A percentile compares a stretch with the other conserved stretches of the same genome.
Evolutionary conservation across 164 flowering plant species (phyloP).

Genomic region (Nymphaea colorata): DNA sequence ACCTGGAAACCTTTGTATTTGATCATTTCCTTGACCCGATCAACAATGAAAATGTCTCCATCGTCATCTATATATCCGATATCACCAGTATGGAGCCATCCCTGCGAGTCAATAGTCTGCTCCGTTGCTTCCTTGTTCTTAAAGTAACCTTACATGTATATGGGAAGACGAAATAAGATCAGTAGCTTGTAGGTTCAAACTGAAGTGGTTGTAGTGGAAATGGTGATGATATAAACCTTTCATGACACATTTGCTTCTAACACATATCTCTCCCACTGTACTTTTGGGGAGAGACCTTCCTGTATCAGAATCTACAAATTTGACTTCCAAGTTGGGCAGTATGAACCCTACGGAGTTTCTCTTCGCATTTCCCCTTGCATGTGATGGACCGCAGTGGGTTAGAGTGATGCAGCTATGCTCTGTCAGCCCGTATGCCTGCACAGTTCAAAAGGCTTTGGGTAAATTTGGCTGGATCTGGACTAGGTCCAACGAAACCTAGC

Average conservation of each 20-base stretch:
- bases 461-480: background rate
- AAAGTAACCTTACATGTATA: conserved; percentile 49
- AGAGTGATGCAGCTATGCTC: conserved; percentile 98
- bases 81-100: conserved; percentile 99
- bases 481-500: background rate
- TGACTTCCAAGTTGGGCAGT: conserved; percentile 83
- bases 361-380: conserved; percentile 41
- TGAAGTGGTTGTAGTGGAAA: background rate
- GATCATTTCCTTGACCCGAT: conserved; percentile 91
- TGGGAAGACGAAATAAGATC: too few relatives aligned
- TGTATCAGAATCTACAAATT: conserved; percentile 79
- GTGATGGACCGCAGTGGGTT: conserved; percentile 45
- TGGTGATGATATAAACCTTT: conserved; percentile 32
- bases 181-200: background rate
- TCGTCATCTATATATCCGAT: conserved; percentile 92
- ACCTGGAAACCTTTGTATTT: conserved; percentile 97
- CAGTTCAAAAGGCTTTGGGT: background rate
- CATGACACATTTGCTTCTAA: conserved; percentile 95
- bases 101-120: conserved; percentile 50
- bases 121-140: conserved; percentile 69
- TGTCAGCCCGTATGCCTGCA: conserved; percentile 91
- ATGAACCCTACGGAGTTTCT: conserved; percentile 83
- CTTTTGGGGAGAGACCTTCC: conserved; percentile 64
- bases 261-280: conserved; percentile 83
- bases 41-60: conserved; percentile 84